Conservation (phyloP, 1,284 basidiomycete species). For the Cerioporus squamosus region DNA sequence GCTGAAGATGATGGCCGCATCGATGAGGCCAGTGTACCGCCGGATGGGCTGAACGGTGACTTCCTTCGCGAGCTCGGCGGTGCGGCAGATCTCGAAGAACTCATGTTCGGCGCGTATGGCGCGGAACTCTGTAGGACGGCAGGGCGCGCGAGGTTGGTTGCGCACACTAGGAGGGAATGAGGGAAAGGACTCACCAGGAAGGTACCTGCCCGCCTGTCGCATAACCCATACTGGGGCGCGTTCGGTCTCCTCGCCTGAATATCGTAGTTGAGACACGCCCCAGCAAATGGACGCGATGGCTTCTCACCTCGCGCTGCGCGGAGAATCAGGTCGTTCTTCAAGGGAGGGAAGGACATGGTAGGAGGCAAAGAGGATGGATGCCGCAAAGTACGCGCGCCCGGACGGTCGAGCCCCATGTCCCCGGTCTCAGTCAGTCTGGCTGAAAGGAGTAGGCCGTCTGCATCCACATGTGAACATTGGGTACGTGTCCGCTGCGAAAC, state of each 20-base stretch:
- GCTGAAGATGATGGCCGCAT: conserved; percentile 96
- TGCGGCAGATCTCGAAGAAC: conserved; percentile 94
- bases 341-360: conserved; percentile 59
- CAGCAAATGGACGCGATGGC: conserved; percentile 1
- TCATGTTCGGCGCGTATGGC: conserved; percentile 83
- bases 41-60: conserved; percentile 92
- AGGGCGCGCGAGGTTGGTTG: no score
- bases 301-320: conserved; percentile 81
- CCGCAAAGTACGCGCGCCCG: background rate
- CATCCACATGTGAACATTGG: conserved; percentile 2
- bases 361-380: background rate
- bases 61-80: conserved; percentile 82
- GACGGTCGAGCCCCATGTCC: background rate
- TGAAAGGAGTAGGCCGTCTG: background rate
- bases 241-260: conserved; percentile 81
- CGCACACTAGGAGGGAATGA: background rate
- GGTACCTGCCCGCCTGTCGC: conserved; percentile 96
- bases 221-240: conserved; percentile 99
- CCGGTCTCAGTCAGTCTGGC: background rate
- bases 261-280: conserved; percentile 3
- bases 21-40: conserved; percentile 82
- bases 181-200: conserved; percentile 77
- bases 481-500: conserved; percentile 16
- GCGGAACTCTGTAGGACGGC: conserved; percentile 71
- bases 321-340: conserved; percentile 90